Evolutionary conservation across 495 filamentous ascomycete genomes (phyloP), one percentile per base, ranked within the genome.

Genomic region (Pseudotulostoma volvatum): DNA sequence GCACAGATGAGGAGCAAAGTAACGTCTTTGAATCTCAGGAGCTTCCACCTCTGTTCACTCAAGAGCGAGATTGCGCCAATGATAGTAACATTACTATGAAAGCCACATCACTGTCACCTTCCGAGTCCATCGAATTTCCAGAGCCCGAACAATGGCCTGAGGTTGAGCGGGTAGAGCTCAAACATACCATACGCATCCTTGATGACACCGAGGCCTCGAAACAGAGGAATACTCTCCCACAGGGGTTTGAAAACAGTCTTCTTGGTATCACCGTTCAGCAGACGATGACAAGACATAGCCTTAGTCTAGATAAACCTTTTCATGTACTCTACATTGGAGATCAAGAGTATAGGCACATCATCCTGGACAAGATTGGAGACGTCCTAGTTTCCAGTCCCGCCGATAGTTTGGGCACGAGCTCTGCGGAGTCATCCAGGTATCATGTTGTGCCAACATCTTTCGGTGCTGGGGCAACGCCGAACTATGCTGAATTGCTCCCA

Each of bases 361-460:
- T 86, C 42, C 64, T 83, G n/a, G 71, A 78, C 50, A 86, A 86
- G 55, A 65, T 85, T 34, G 79, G 73, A 13, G 73, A 72, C 43
- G 77, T 81, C 33, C 47, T 75, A 34, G 67, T 71, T 14, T 65
- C 70, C 13, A 64, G 66, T 44, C 64, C 66, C 21, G 52, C 52
- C 37, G 47, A 50, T 43, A 52, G 51, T 15, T 59, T 55, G 5
- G 57, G 56, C 31, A 59, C 55, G 35, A 65, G 60, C 47, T 66
- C 69, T 32, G 52, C 61, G 17, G 64, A 68, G 40, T 68, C 72
- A 13, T 76, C 74, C 20, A 66, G 70, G 38, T 85, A 77, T 55
- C 83, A 79, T 57, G 74, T 85, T 43, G 73, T 86, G 32, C 79
- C 80, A 19, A 77, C 79, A 0, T 77, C 74, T 0, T 84, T 81